Evolutionary conservation across 441 rosid genomes (phyloP).

Genomic region (Erysimum cheiri): DNA sequence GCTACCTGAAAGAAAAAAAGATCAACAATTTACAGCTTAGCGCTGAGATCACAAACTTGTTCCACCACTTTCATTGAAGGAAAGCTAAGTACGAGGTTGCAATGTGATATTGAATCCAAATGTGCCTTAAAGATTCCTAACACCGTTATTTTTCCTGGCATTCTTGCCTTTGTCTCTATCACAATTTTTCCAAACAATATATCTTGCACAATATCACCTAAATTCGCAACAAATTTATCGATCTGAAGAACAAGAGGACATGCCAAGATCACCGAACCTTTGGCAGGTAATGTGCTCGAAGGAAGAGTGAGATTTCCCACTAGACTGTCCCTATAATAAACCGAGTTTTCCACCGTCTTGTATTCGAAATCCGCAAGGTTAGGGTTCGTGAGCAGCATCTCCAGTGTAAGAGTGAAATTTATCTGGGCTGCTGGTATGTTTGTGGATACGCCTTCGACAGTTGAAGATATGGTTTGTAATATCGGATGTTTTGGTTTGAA

Average conservation of each 20-base stretch:
- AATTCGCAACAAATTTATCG: constrained; percentile 46
- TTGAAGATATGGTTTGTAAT: constrained; percentile 51
- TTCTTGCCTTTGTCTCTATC: constrained; percentile 49
- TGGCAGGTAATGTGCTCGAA: constrained; percentile 58
- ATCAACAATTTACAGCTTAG: constrained; percentile 43
- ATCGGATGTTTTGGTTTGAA: constrained; percentile 60
- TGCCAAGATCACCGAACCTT: constrained; percentile 45
- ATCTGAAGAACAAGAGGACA: constrained; percentile 55
- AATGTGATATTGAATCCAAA: constrained; percentile 52
- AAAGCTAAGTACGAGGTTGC: constrained; percentile 50
- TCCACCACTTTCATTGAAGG: constrained; percentile 47
- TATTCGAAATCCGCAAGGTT: constrained; percentile 66
- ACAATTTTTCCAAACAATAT: constrained; percentile 49
- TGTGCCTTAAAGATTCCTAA: constrained; percentile 58
- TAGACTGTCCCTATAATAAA: constrained; percentile 47
- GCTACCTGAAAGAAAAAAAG: constrained; percentile 6
- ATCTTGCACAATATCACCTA: constrained; percentile 49
- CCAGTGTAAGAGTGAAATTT: constrained; percentile 58
- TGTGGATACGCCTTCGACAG: constrained; percentile 58
- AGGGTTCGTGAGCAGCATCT: constrained; percentile 53
- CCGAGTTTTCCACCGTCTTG: constrained; percentile 50
- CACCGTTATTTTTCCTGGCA: constrained; percentile 64
- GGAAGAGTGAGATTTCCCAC: constrained; percentile 61
- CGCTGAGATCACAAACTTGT: constrained; percentile 52
- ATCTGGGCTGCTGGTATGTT: constrained; percentile 50